Evolutionary conservation across 169 alveolate genomes (phyloP).

Genomic region (Plasmodium inui): DNA sequence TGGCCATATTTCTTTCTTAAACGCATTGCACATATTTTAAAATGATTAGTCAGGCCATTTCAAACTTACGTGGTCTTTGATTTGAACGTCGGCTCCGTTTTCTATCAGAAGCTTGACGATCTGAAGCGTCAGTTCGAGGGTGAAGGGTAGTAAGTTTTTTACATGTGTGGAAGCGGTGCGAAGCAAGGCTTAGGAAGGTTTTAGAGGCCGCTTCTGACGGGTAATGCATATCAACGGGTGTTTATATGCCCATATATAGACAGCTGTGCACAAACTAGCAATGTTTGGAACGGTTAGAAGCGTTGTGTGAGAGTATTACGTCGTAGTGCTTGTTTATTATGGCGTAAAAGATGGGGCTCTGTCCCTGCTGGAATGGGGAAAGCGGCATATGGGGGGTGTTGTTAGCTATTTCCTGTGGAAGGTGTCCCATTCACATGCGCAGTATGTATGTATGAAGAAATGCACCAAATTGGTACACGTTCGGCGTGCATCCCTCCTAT

Average conservation of each 20-base stretch:
- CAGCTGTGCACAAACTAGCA: neutral
- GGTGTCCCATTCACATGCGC: neutral
- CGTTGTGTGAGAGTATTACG: conserved; percentile 11
- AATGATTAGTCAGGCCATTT: neutral
- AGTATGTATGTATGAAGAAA: neutral
- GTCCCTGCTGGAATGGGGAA: conserved; percentile 46
- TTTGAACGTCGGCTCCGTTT: conserved; percentile 63
- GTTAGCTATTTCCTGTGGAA: neutral
- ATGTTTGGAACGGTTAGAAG: neutral
- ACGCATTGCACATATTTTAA: neutral
- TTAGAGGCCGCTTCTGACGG: neutral
- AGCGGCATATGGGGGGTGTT: neutral
- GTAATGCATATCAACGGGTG: neutral
- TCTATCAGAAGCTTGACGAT: conserved; percentile 49
- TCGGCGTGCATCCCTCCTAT: neutral
- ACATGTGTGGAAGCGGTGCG: neutral
- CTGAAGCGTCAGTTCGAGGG: neutral
- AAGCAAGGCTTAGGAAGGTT: neutral
- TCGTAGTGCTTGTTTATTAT: conserved; percentile 66
- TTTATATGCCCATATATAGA: neutral
- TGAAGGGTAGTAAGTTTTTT: neutral
- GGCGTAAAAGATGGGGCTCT: conserved; percentile 62
- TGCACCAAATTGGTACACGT: neutral
- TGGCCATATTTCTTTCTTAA: neutral
- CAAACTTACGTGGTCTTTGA: conserved; percentile 48